These are phyloP conservation scores for Suillus clintonianus DNA, from an alignment of 768 basidiomycete species.

Conservation along the genomic window DNA sequence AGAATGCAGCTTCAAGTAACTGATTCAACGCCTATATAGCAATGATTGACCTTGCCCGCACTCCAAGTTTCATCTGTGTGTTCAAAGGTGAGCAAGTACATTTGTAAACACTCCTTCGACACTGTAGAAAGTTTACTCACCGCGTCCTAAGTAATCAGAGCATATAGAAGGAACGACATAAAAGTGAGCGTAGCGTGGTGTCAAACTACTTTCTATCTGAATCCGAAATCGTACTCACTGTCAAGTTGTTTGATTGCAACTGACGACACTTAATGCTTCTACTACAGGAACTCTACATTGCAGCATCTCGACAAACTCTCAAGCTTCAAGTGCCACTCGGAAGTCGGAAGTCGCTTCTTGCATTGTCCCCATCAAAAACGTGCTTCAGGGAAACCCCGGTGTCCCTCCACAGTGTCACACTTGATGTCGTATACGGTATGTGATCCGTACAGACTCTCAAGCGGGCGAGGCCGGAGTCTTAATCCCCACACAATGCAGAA, in stretches of 20 bases:
- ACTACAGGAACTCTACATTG: neutral
- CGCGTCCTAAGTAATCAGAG: too few relatives aligned
- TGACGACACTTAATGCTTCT: neutral
- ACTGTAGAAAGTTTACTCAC: too few relatives aligned
- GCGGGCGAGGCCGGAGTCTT: neutral
- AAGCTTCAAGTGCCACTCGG: neutral
- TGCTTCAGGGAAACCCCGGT: conserved; percentile 1
- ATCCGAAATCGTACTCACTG: neutral
- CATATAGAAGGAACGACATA: too few relatives aligned
- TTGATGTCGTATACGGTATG: neutral
- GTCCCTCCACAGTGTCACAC: neutral
- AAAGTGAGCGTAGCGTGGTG: too few relatives aligned
- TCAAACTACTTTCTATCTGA: too few relatives aligned
- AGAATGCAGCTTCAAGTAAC: too few relatives aligned
- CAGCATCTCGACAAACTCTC: neutral
- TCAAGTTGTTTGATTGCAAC: neutral
- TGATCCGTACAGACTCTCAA: neutral
- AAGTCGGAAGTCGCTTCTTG: neutral
- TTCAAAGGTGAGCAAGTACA: too few relatives aligned
- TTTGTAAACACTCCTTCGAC: too few relatives aligned
- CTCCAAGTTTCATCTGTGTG: too few relatives aligned
- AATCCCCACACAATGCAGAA: conserved; percentile 3
- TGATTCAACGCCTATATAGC: too few relatives aligned
- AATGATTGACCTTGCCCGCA: too few relatives aligned
- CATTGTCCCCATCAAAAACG: conserved; percentile 2